These are phyloP conservation scores for Isochrysis galbana DNA, from an alignment of 78 protist species.

Conservation along the genomic window DNA sequence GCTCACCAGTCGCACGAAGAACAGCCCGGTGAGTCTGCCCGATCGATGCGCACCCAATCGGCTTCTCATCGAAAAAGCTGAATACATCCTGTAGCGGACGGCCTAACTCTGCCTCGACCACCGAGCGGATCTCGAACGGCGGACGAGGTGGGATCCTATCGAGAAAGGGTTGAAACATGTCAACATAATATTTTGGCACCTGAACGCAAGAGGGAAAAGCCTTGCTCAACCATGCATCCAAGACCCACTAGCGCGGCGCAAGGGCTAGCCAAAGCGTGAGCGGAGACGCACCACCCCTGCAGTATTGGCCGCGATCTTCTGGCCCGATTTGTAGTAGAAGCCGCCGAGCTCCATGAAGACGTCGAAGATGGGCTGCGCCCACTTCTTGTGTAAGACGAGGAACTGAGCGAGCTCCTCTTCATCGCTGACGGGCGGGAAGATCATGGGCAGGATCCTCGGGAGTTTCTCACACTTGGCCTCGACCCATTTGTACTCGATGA, in stretches of 20 bases:
- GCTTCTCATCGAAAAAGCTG: background rate
- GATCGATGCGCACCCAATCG: constrained; percentile 6
- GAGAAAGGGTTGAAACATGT: background rate
- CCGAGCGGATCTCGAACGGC: background rate
- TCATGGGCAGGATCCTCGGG: background rate
- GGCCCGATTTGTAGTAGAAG: background rate
- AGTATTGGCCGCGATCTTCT: background rate
- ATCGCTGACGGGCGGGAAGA: background rate
- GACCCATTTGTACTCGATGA: background rate
- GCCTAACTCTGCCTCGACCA: background rate
- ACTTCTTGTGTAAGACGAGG: background rate
- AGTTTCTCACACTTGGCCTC: background rate
- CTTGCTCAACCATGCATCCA: too few species aligned
- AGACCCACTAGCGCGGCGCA: too few species aligned
- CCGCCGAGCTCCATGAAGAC: background rate
- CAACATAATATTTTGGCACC: background rate
- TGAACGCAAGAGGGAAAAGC: too few species aligned
- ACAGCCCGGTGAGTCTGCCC: constrained; percentile 18
- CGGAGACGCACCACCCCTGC: background rate
- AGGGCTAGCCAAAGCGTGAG: too few species aligned
- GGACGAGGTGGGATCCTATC: background rate
- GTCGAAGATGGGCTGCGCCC: background rate
- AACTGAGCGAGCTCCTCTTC: background rate
- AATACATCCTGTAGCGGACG: background rate
- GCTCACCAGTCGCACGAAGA: background rate